These are phyloP conservation scores for Sporisorium graminicola DNA, from an alignment of 1,284 basidiomycete species.

Conservation along the genomic window DNA sequence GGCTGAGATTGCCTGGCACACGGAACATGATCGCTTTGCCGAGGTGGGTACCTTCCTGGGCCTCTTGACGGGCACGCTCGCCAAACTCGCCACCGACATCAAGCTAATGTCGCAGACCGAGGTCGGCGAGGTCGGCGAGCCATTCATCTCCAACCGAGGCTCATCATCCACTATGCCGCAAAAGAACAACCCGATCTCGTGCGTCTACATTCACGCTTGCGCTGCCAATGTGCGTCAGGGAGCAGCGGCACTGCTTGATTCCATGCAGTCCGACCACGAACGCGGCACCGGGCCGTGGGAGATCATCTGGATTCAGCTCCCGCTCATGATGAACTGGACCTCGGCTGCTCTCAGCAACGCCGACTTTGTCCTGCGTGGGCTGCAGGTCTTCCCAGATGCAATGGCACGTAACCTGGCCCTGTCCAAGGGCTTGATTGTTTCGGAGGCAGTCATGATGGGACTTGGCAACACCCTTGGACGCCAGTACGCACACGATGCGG, in stretches of 20 bases:
- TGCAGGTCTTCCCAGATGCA: constrained; percentile 4
- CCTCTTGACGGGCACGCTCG: background rate
- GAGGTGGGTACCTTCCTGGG: constrained; percentile 9
- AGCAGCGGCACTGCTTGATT: background rate
- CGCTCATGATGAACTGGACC: constrained; percentile 10
- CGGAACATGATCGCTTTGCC: constrained; percentile 8
- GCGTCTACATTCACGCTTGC: constrained; percentile 8
- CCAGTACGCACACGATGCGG: constrained; percentile 5
- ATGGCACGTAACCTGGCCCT: background rate
- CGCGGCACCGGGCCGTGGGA: constrained; percentile 9
- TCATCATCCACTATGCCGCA: constrained; percentile 8
- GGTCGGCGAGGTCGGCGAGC: constrained; percentile 4
- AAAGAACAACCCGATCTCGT: constrained; percentile 12
- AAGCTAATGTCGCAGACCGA: constrained; percentile 10
- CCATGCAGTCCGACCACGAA: constrained; percentile 14
- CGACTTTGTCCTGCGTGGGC: constrained; percentile 1
- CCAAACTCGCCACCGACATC: constrained; percentile 13
- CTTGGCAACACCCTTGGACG: constrained; percentile 1
- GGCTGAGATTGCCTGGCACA: constrained; percentile 5
- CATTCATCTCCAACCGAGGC: constrained; percentile 4
- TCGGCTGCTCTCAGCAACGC: constrained; percentile 6
- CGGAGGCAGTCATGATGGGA: constrained; percentile 6
- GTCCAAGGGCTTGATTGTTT: background rate
- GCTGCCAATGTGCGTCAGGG: constrained; percentile 4
- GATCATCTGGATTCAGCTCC: constrained; percentile 11